A percentile compares a stretch with the other conserved stretches of the same genome.
Conservation (phyloP, 2,329 filamentous ascomycete genomes). For the Trichoderma oligosporum region DNA sequence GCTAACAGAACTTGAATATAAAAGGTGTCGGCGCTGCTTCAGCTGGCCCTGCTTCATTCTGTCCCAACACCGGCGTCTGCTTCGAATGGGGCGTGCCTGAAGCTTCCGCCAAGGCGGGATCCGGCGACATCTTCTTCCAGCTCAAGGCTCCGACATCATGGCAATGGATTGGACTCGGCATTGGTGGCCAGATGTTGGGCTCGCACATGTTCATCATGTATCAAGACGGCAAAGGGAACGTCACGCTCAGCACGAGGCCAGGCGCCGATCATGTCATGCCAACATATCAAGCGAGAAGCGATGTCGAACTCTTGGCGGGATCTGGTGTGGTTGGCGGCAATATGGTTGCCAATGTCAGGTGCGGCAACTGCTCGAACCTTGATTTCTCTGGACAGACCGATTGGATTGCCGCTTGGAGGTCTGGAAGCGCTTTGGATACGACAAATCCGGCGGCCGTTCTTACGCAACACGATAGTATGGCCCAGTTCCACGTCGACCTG, state of each 20-base stretch:
- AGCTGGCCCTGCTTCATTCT: slow-evolving; percentile 36
- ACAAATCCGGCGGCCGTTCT: slow-evolving; percentile 40
- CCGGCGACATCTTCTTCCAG: slow-evolving; percentile 59
- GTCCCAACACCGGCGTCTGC: slow-evolving; percentile 46
- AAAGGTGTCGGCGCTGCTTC: slow-evolving; percentile 25
- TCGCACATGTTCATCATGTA: slow-evolving; percentile 63
- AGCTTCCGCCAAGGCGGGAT: slow-evolving; percentile 43
- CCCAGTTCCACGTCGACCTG: slow-evolving; percentile 47
- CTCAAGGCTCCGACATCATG: slow-evolving; percentile 52
- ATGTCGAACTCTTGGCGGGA: slow-evolving; percentile 53
- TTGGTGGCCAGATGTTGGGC: slow-evolving; percentile 51
- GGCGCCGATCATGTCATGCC: slow-evolving; percentile 49
- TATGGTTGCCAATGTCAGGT: slow-evolving; percentile 59
- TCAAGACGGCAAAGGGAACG: slow-evolving; percentile 53
- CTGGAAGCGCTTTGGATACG: slow-evolving; percentile 44
- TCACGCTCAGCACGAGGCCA: slow-evolving; percentile 57
- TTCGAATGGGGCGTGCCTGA: slow-evolving; percentile 54
- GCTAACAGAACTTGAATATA: neutral
- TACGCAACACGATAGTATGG: slow-evolving; percentile 43
- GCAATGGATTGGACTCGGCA: slow-evolving; percentile 57
- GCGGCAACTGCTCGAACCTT: slow-evolving; percentile 50
- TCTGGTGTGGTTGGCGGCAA: slow-evolving; percentile 50
- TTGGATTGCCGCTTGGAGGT: slow-evolving; percentile 57
- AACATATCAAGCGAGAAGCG: slow-evolving; percentile 39
- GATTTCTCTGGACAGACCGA: slow-evolving; percentile 38